Evolutionary conservation across 805 yeast genomes (phyloP).

Genomic region (Candida ovalis): DNA sequence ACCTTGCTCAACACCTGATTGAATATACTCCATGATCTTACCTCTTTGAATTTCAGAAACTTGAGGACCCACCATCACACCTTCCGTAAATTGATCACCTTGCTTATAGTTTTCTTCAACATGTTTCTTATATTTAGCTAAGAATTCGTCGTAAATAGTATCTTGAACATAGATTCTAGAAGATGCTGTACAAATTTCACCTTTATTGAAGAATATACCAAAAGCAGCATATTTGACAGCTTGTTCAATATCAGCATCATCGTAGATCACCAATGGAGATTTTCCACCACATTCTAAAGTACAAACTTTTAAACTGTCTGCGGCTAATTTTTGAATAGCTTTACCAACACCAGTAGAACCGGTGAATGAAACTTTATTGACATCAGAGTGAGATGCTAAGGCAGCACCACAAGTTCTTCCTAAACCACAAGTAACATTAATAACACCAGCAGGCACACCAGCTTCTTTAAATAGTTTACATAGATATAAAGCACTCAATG

Average conservation of each 20-base stretch:
- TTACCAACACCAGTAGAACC: constrained; percentile 76
- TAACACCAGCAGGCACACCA: constrained; percentile 61
- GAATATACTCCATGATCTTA: constrained; percentile 72
- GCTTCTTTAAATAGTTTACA: constrained; percentile 53
- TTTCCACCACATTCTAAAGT: constrained; percentile 96
- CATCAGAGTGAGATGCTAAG: constrained; percentile 51
- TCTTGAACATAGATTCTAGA: constrained; percentile 89
- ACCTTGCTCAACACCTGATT: constrained; percentile 78
- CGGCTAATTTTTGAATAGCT: constrained; percentile 73
- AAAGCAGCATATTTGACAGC: constrained; percentile 72
- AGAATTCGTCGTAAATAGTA: constrained; percentile 71
- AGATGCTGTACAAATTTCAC: constrained; percentile 95
- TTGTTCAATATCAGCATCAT: constrained; percentile 75
- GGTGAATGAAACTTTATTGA: constrained; percentile 63
- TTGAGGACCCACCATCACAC: constrained; percentile 87
- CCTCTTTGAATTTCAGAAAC: constrained; percentile 76
- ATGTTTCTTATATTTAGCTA: constrained; percentile 53
- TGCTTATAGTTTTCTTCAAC: constrained; percentile 51
- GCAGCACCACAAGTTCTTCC: constrained; percentile 60
- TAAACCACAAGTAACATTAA: constrained; percentile 59
- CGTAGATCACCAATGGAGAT: constrained; percentile 85
- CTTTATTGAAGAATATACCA: constrained; percentile 91
- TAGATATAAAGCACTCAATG: constrained; percentile 58
- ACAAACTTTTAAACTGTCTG: constrained; percentile 81
- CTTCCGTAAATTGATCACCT: constrained; percentile 82